Evolutionary conservation across 2,329 filamentous ascomycete genomes (phyloP).

Genomic region (Diaporthe amygdali): DNA sequence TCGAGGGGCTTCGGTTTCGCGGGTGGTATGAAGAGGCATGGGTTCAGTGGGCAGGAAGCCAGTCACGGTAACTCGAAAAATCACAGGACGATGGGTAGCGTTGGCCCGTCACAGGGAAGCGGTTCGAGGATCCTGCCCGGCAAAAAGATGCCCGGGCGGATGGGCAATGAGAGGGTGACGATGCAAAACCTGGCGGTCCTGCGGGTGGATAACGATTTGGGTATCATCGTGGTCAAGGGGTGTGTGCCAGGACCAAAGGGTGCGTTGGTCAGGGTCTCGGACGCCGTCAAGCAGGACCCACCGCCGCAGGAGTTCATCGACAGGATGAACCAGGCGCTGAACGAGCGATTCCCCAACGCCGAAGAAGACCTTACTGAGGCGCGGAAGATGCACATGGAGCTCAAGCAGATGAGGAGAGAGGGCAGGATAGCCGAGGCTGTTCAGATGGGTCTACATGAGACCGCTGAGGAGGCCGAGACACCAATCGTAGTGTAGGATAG

Average conservation of each 20-base stretch:
- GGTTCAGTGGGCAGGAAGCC: conserved; percentile 85
- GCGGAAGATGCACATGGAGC: conserved; percentile 54
- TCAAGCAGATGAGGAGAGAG: conserved; percentile 56
- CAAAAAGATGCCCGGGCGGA: conserved; percentile 97
- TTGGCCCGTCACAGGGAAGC: conserved; percentile 87
- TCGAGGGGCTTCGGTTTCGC: conserved; percentile 91
- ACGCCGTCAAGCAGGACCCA: conserved; percentile 83
- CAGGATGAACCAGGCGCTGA: conserved; percentile 47
- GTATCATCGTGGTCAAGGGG: conserved; percentile 87
- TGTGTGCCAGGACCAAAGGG: conserved; percentile 88
- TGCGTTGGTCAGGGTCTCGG: conserved; percentile 82
- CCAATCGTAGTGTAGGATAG: neutral
- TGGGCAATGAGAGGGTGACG: conserved; percentile 89
- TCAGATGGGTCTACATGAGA: conserved; percentile 29
- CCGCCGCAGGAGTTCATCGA: conserved; percentile 55
- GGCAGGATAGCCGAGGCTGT: conserved; percentile 43
- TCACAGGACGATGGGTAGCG: conserved; percentile 89
- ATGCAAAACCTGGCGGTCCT: conserved; percentile 91
- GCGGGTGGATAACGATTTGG: conserved; percentile 84
- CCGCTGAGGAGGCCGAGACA: neutral
- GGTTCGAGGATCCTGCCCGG: conserved; percentile 92
- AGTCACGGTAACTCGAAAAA: conserved; percentile 96
- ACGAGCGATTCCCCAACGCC: conserved; percentile 53
- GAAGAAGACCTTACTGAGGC: conserved; percentile 54
- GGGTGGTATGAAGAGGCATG: conserved; percentile 97